Percentiles rank a stretch among this genome's conserved stretches.
phyloP scores from a whole-genome alignment of 805 yeast species.

The Lipomyces chichibuensis region DNA sequence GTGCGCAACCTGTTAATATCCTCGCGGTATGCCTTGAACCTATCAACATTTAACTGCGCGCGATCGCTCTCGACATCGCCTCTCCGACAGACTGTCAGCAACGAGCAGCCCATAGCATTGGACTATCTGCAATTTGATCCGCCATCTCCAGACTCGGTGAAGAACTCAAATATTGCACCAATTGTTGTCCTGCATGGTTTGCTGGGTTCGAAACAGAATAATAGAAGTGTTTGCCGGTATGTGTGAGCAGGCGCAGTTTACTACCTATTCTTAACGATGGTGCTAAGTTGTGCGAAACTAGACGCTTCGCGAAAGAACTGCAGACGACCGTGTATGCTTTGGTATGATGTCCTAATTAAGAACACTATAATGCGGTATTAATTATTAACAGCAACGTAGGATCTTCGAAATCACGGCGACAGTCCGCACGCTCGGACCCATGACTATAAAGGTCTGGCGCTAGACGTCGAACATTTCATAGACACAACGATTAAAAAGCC shows the following conservation, averaged over 20 bases:
- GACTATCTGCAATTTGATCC: constrained; percentile 54
- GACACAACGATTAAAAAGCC: constrained; percentile 47
- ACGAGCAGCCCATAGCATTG: constrained; percentile 12
- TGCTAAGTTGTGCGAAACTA: constrained; percentile 45
- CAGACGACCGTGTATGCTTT: constrained; percentile 44
- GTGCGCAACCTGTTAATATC: not conserved
- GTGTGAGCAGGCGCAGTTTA: constrained; percentile 44
- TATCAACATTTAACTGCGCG: not conserved
- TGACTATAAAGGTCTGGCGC: constrained; percentile 79
- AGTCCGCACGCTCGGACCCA: constrained; percentile 76
- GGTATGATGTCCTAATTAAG: constrained; percentile 22
- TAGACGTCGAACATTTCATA: constrained; percentile 80
- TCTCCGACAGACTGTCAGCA: not conserved
- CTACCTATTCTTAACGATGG: not conserved
- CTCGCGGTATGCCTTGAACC: not conserved
- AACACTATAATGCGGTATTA: not conserved
- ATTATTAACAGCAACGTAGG: constrained; percentile 43
- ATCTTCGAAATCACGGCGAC: constrained; percentile 89
- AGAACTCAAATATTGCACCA: constrained; percentile 49
- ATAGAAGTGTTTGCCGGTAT: constrained; percentile 72
- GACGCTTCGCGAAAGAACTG: constrained; percentile 45
- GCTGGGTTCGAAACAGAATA: constrained; percentile 82
- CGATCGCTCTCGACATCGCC: not conserved
- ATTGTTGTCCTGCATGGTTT: constrained; percentile 83
- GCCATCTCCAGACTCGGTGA: constrained; percentile 24